These are phyloP conservation scores for Emergomyces pasteurianus DNA, from an alignment of 2,329 filamentous ascomycete genomes.

Conservation along the genomic window DNA sequence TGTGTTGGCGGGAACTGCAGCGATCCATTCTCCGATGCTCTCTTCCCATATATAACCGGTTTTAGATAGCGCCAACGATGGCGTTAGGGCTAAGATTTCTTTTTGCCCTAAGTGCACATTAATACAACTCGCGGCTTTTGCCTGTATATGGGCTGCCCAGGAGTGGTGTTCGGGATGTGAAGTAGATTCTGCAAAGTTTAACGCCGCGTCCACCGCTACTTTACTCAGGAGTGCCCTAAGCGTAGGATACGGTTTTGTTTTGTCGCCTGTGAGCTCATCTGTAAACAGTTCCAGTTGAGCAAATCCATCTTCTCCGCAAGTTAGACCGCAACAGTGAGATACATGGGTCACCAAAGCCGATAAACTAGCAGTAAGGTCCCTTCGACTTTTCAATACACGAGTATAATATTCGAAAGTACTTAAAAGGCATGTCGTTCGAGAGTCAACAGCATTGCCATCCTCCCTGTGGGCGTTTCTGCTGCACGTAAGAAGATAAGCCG, in stretches of 20 bases:
- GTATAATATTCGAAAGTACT: conserved; percentile 21
- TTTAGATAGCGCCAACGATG: conserved; percentile 5
- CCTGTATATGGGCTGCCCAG: conserved; percentile 30
- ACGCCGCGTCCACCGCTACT: conserved; percentile 28
- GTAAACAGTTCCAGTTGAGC: conserved; percentile 16
- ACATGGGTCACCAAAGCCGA: conserved; percentile 24
- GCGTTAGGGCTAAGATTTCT: conserved; percentile 9
- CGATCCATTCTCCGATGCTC: conserved; percentile 46
- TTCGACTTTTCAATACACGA: conserved; percentile 17
- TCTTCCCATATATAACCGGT: conserved; percentile 42
- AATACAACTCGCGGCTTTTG: conserved; percentile 18
- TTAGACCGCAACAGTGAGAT: conserved; percentile 22
- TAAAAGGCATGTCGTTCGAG: conserved; percentile 1
- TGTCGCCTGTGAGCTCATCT: conserved; percentile 17
- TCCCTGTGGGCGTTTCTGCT: neutral
- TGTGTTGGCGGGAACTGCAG: conserved; percentile 12
- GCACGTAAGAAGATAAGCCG: conserved; percentile 7
- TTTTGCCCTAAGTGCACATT: neutral
- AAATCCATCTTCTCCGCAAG: conserved; percentile 10
- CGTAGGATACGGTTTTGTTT: conserved; percentile 10
- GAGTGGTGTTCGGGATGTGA: conserved; percentile 26
- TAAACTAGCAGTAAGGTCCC: conserved; percentile 23
- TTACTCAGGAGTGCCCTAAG: conserved; percentile 22
- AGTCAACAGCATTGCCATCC: neutral
- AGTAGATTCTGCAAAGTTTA: conserved; percentile 29